Conservation (phyloP, 495 filamentous ascomycete genomes). For the Neurospora pannonica region DNA sequence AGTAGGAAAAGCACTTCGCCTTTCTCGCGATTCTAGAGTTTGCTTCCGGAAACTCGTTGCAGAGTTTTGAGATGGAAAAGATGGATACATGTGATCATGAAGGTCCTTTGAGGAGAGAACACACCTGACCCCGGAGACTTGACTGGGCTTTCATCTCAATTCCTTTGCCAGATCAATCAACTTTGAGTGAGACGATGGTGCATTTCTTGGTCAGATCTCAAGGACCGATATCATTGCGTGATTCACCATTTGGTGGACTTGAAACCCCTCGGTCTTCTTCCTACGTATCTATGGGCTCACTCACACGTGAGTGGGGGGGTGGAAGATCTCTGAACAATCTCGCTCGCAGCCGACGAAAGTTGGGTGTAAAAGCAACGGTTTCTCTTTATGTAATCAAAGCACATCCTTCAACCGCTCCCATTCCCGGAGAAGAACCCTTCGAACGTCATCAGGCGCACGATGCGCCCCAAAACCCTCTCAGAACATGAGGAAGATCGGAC, state of each 20-base stretch:
- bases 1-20: rapidly evolving
- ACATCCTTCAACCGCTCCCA: neutral
- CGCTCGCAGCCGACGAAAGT: neutral
- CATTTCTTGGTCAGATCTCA: neutral
- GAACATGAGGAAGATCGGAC: neutral
- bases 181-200: neutral
- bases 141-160: neutral
- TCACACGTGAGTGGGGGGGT: neutral
- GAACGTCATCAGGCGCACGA: neutral
- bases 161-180: neutral
- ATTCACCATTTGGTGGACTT: neutral
- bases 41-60: neutral
- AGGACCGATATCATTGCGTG: neutral
- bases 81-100: neutral
- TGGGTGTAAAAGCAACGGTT: neutral
- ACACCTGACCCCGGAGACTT: neutral
- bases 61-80: neutral
- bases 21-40: neutral
- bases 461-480: neutral
- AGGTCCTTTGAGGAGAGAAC: neutral
- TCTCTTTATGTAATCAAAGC: neutral
- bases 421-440: neutral
- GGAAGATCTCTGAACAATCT: neutral
- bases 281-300: neutral
- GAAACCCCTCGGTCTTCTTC: neutral